These are phyloP conservation scores for Salinomyces thailandicus DNA, from an alignment of 2,329 filamentous ascomycete genomes.

Conservation along the genomic window DNA sequence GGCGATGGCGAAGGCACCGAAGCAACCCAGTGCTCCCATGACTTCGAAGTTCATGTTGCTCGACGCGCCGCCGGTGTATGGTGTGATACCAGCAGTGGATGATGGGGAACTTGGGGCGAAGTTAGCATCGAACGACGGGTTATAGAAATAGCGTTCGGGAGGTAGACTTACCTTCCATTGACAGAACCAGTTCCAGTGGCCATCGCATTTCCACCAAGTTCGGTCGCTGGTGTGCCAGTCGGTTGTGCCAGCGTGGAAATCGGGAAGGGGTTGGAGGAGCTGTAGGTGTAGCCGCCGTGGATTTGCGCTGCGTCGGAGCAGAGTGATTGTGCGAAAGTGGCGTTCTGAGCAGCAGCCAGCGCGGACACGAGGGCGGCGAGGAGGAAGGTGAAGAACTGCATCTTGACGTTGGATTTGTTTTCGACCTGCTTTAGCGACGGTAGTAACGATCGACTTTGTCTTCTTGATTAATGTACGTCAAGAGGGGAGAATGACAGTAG, in stretches of 20 bases:
- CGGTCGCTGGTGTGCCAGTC: background rate
- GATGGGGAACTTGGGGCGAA: background rate
- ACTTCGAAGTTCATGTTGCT: background rate
- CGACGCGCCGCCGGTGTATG: background rate
- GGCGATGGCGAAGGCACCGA: background rate
- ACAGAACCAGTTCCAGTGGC: background rate
- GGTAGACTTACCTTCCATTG: background rate
- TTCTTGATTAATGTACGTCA: too few relatives aligned
- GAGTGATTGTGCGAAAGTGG: background rate
- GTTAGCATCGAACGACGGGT: background rate
- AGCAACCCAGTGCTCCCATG: background rate
- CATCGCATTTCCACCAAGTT: background rate
- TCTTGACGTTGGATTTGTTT: background rate
- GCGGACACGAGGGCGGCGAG: background rate
- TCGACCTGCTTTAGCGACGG: too few relatives aligned
- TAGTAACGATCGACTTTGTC: too few relatives aligned
- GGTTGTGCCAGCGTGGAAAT: background rate
- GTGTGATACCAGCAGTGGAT: background rate
- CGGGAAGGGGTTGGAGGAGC: constrained; percentile 3
- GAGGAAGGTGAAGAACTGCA: constrained; percentile 1
- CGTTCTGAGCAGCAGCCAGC: background rate
- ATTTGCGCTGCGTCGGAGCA: constrained; percentile 1
- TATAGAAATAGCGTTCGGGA: background rate
- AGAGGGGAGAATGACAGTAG: too few relatives aligned
- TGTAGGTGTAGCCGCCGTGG: constrained; percentile 4